Base-by-base conservation (phyloP, 352 stramenopile species). In the Phytophthora foliorum region DNA sequence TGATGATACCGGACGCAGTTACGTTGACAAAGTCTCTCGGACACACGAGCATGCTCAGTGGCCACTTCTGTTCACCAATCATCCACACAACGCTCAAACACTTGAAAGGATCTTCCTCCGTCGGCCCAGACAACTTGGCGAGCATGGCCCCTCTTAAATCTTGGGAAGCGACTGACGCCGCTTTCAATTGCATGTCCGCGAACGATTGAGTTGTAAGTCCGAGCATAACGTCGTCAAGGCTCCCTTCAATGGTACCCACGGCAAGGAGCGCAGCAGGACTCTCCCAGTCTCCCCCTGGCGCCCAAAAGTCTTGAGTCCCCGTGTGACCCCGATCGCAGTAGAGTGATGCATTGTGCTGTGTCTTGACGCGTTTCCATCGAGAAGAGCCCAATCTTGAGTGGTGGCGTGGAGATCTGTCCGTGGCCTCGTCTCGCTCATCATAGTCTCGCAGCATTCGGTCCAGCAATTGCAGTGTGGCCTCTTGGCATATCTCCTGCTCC, bases 11-110 rank as follows among this genome's bases (percentile, higher is more conserved):
- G 14, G 66, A 78, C 41, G 75, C 42, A 52, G 77, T 74, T 17
- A 91, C 57, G 32, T 77, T 89, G 11, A 88, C 68, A 34, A 84
- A 78, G 67, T 91, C 82, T 38, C 82, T 72, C 25, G 82, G 80
- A 54, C 78, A 69, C 34, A 80, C 67, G 22, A 89, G 51, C 42
- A 68, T 64, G 17, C 46, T 65, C 6, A 77, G 32, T 27, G 64
- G 57, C 57, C 73, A 77, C 38, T 75, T 44, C 39, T 82, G 72
- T 44, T 78, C 72, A 3, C 72, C 64, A 13, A 86, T 53, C 22
- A 84, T 66, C 80, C 80, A 90, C 66, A 81, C 78, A 39, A 90
- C 53, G 9, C 66, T 74, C 21, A 89, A 42, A 27, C 69, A 65
- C 10, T 73, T 58, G 63, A 90, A 90, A 22, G 82, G 82, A 4